Evolutionary conservation across 1,284 basidiomycete genomes (phyloP).

Genomic region (Pterulicium gracile): DNA sequence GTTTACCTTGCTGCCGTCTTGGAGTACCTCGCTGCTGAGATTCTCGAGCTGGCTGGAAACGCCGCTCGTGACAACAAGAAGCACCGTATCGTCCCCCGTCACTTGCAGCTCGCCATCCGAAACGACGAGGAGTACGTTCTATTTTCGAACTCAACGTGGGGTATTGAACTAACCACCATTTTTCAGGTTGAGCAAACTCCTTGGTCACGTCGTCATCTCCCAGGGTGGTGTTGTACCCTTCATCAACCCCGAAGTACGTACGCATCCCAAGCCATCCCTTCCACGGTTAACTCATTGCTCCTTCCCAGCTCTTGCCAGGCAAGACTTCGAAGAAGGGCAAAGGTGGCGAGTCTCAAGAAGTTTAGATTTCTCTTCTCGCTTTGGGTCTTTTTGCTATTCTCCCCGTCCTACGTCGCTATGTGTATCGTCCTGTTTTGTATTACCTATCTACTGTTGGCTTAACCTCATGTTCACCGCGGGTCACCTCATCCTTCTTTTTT

Average conservation of each 20-base stretch:
- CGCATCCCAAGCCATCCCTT: background rate
- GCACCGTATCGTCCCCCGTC: constrained; percentile 82
- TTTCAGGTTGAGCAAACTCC: constrained; percentile 50
- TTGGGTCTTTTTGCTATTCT: too few relatives aligned
- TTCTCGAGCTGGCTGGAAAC: constrained; percentile 82
- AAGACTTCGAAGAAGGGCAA: background rate
- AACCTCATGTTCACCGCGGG: too few relatives aligned
- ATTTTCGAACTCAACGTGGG: background rate
- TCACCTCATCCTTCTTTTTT: too few relatives aligned
- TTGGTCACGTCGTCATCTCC: constrained; percentile 77
- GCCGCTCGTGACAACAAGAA: constrained; percentile 76
- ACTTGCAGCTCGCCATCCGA: constrained; percentile 81
- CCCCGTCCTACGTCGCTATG: too few relatives aligned
- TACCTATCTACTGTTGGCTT: too few relatives aligned
- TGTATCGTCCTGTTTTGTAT: too few relatives aligned
- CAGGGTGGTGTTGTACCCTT: constrained; percentile 79
- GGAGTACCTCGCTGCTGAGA: constrained; percentile 80
- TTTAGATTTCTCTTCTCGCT: background rate
- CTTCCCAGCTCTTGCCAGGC: background rate
- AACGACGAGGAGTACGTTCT: constrained; percentile 66
- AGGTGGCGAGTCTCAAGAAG: background rate
- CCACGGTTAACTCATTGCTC: too few relatives aligned
- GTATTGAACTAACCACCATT: too few relatives aligned
- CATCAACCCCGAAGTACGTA: constrained; percentile 25
- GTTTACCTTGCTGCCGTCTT: constrained; percentile 82